phyloP scores from a whole-genome alignment of 768 basidiomycete genomes.

The Agrocybe praecox region DNA sequence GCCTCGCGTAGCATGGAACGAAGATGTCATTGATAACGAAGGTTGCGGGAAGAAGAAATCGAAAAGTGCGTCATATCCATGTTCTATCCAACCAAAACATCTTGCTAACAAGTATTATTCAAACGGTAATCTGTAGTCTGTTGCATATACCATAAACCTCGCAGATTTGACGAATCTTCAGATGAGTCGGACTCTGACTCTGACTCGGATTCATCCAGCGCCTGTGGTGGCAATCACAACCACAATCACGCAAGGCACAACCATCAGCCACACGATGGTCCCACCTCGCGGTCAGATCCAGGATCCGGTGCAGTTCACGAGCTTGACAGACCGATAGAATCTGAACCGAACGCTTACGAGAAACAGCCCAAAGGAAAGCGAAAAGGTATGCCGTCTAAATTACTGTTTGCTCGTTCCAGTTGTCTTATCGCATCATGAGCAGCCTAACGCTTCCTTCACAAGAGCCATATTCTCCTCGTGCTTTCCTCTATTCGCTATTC shows the following conservation, averaged over 20 bases:
- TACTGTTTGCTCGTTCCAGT: too few species aligned
- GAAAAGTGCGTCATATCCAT: slow-evolving; percentile 67
- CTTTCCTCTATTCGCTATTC: too few species aligned
- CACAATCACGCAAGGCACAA: slow-evolving; percentile 17
- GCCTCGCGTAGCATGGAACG: slow-evolving; percentile 78
- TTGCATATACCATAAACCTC: slow-evolving; percentile 91
- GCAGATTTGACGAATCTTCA: slow-evolving; percentile 79
- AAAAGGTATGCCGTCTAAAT: slow-evolving; percentile 17
- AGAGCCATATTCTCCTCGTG: too few species aligned
- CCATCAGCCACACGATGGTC: slow-evolving; percentile 16
- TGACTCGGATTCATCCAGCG: slow-evolving; percentile 29
- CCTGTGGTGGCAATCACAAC: slow-evolving; percentile 13
- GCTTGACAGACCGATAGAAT: slow-evolving; percentile 25
- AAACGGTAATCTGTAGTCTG: too few species aligned
- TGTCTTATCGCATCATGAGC: too few species aligned
- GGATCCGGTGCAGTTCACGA: slow-evolving; percentile 15
- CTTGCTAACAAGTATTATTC: too few species aligned
- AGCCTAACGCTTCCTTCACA: too few species aligned
- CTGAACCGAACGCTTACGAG: slow-evolving; percentile 56
- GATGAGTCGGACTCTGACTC: slow-evolving; percentile 57
- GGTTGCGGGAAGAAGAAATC: slow-evolving; percentile 87
- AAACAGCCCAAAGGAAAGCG: slow-evolving; percentile 37
- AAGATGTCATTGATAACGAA: slow-evolving; percentile 91
- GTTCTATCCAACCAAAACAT: not conserved
- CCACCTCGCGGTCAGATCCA: slow-evolving; percentile 5